A percentile compares a stretch with the other conserved stretches of the same genome.
These are phyloP conservation scores for Euphorbia peplus DNA, from an alignment of 345 rosid species.

Conservation along the genomic window DNA sequence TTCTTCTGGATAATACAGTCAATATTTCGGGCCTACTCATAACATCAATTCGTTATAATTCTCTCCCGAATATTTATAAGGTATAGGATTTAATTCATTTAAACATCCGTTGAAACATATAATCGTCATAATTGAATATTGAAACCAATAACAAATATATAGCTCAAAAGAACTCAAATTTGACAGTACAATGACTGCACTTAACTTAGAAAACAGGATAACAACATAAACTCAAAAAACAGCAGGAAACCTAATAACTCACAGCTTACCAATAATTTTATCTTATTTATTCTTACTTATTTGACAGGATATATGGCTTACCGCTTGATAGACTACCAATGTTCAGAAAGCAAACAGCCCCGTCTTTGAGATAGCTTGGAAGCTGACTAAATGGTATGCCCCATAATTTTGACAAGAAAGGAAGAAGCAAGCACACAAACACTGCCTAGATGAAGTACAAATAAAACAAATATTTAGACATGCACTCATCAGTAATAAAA, in stretches of 20 bases:
- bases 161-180: neutral
- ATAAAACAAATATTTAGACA: constrained; percentile 17
- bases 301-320: constrained; percentile 33
- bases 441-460: constrained; percentile 51
- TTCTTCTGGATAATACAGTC: neutral
- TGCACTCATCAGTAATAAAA: constrained; percentile 9
- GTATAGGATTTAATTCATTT: neutral
- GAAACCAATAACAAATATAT: neutral
- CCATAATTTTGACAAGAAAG: constrained; percentile 92
- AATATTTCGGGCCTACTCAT: neutral
- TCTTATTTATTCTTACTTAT: neutral
- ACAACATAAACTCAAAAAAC: neutral
- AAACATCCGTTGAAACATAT: neutral
- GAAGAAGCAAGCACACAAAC: constrained; percentile 75
- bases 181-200: neutral
- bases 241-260: neutral
- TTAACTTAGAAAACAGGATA: neutral
- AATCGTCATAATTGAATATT: neutral
- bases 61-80: neutral
- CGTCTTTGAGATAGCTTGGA: constrained; percentile 80
- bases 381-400: constrained; percentile 86
- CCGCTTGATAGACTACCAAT: constrained; percentile 59
- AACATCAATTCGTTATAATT: neutral
- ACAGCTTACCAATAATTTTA: neutral
- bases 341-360: constrained; percentile 89